Base-by-base conservation (phyloP, 1,139 yeast species). In the Geotrichum fermentans region DNA sequence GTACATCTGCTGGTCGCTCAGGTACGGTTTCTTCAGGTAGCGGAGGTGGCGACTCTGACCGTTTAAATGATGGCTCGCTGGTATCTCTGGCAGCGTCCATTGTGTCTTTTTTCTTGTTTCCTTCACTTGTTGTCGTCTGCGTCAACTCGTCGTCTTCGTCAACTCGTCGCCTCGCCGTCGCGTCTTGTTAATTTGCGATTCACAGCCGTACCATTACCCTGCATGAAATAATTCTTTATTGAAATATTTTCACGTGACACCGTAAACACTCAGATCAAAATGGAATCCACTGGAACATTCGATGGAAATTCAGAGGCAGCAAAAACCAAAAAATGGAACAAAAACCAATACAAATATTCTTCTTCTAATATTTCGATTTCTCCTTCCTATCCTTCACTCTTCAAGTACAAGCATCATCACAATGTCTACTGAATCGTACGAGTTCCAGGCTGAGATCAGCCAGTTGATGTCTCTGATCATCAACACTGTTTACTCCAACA, bases 371-470 rank as follows among this genome's bases (percentile, higher is more conserved):
- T n/a, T 13, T 40, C 17, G 24, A 33, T 26, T 18, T 29, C 24
- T 26, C 28, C 22, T 45, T 40, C 16, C 20, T 33, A 34, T 28
- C 34, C 40, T 50, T 30, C 37, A 32, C 26, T 40, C 38, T 36
- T 8, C 28, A 36, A 18, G 13, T n/a, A 30, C 24, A 18, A 22
- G n/a, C 21, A 35, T 22, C 21, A 17, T 13, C 45, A 52, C 43
- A 45, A 47, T 41, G 51, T 49, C 53, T 41, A 55, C 66, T 47
- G 71, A 68, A 59, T 64, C 70, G 40, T 68, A 62, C 58, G 98
- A 92, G 79, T 92, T 92, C 77, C 96, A 95, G 73, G 99, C 99
- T 81, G 99, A 92, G 89, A 94, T 92, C 74, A 86, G 97, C 83
- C 98, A 92, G 95, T 81, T 94, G 82, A 86, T 94, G 97, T 87